Evolutionary conservation across 176 grass and related monocot species (phyloP), one percentile per base, ranked within the genome.

Genomic region (Musa acuminata): DNA sequence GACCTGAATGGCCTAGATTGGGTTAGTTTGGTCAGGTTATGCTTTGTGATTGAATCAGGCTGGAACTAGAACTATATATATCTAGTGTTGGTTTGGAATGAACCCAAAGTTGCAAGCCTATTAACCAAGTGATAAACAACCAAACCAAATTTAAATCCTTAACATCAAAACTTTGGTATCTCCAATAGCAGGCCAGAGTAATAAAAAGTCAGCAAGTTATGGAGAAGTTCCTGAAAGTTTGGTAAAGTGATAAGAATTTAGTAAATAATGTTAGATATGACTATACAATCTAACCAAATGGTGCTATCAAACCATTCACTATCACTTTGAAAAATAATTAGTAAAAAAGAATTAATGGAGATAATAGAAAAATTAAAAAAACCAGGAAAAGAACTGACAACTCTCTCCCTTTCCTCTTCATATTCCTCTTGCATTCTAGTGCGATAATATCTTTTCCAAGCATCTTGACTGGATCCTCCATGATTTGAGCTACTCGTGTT

Each of bases 381-480:
- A 35, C 13, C 2, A 74, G 8, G 11, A 74, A 55, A 25, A 13
- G 24, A 58, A 55, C 72, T 74, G 13, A 74, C 72, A 53, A 74
- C 72, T 74, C 72, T 74, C 72, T 74, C 72, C 52, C 51, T 74
- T 51, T 74, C 72, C 8, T 58, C 72, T 13, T 74, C 72, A 57
- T 57, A 29, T 74, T 74, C 72, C 51, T 74, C 72, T 57, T 57
- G 72, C 72, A 74, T 74, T 55, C 72, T 74, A 70, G 48, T 70
- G 1, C 72, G 72, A 7, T 74, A 55, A 35, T 74, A 74, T 74
- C 51, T 74, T 27, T 53, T 29, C 72, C 72, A 74, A 58, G 72
- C 13, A 29, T 74, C 72, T 74, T 74, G 52, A 23, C 72, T 57
- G 22, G 24, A 74, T 35, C 72, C 72, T 74, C 49, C 72, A 74